Base-by-base conservation (phyloP, 495 filamentous ascomycete species). In the Thermochaetoides thermophila region DNA sequence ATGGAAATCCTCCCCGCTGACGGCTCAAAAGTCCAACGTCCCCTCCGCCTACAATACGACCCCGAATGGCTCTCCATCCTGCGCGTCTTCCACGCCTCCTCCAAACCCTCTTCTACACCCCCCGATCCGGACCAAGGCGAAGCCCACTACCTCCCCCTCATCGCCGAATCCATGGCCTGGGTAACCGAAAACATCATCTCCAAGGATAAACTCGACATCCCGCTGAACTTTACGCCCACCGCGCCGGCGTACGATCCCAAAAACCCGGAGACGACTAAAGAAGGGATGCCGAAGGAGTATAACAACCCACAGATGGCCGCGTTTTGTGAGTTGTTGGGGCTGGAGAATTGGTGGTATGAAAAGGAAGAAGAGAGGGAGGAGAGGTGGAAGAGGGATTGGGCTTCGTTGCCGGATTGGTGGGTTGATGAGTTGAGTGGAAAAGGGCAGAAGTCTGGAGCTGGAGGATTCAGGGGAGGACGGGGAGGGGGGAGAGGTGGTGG, bases 11-110 rank as follows among this genome's bases (percentile, higher is more conserved):
- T 46, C 0, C 61, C 77, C 1, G 39, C 57, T 3, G 33, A 52
- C 8, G 29, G 38, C 9, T 19, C 19, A 38, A 2, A 60, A 57
- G 22, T 31, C 18, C 41, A 35, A 27, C 49, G 45, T 6, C 53
- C 44, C 10, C 55, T 48, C 39, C 47, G 52, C 5, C 70, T 96
- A 3, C 54, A 73, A 20, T 95, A 96, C 52, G 89, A 97, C 52
- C 73, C 75, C 18, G 89, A 97, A 59, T 97, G 86, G 86, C 73
- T 96, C 3, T 78, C 89, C 6, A 93, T 97, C 42, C 81, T 76
- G 2, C 83, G 86, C 10, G 75, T 75, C 2, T 86, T 93, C 46
- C 73, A 77, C 17, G 56, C 85, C 21, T 78, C 77, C 17, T 60
- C 80, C 41, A 61, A 57, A 3, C 48, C 37, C 8, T 63, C 66